These are phyloP conservation scores for Saccharomycopsis sp. DNA, from an alignment of 805 yeast genomes.

Conservation along the genomic window DNA sequence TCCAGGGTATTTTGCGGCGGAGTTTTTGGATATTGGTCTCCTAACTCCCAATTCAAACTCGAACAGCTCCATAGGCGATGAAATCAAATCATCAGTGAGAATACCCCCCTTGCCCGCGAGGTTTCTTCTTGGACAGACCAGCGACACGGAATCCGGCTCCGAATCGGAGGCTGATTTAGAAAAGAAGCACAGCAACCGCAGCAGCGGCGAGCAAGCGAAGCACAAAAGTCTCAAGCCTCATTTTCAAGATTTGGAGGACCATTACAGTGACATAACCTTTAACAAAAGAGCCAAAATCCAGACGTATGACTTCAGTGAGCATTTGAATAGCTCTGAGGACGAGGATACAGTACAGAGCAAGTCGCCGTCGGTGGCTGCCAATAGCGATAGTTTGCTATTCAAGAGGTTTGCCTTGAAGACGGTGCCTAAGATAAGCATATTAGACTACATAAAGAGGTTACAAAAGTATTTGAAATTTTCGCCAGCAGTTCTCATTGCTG, in stretches of 20 bases:
- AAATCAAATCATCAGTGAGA: background rate
- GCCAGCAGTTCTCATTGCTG: constrained; percentile 26
- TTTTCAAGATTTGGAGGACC: background rate
- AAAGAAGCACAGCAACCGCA: background rate
- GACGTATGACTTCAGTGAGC: background rate
- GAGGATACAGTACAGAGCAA: background rate
- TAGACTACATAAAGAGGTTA: constrained; percentile 27
- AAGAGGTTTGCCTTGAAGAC: constrained; percentile 24
- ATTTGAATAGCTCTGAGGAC: background rate
- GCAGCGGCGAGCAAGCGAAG: background rate
- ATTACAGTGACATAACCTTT: background rate
- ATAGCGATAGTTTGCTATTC: constrained; percentile 17
- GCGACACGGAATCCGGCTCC: background rate
- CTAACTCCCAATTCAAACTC: constrained; percentile 1
- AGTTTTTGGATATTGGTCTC: background rate
- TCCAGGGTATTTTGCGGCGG: background rate
- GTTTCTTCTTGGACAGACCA: background rate
- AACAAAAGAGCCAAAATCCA: background rate
- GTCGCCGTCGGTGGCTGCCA: background rate
- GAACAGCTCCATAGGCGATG: background rate
- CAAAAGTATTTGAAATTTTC: constrained; percentile 27
- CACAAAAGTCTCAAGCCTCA: background rate
- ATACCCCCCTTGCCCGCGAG: background rate
- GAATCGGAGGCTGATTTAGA: background rate
- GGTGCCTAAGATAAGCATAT: constrained; percentile 24